Base-by-base conservation (phyloP, 1,139 yeast species). In the Debaryomyces subglobosus region DNA sequence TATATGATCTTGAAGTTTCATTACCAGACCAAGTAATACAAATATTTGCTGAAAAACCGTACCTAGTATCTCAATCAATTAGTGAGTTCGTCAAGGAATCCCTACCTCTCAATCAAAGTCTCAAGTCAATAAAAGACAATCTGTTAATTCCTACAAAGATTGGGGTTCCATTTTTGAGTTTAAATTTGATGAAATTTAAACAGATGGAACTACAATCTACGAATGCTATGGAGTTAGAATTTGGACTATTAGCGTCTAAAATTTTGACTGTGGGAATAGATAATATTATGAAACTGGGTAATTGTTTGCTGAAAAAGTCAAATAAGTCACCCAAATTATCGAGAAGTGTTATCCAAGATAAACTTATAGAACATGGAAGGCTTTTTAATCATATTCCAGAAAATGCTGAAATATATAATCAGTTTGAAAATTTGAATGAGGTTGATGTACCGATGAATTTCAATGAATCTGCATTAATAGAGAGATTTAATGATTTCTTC, bases 401-500 rank as follows among this genome's bases (percentile, higher is more conserved):
- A n/a, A 44, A 45, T 33, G 29, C 39, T 10, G 42, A 41, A 12
- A 34, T 43, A 9, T 13, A 21, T 20, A 6, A 30, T 4, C 23
- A 30, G 25, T 20, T 40, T 30, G 29, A 40, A 13, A 30, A 40
- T 30, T 15, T 40, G 12, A 13, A 5, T n/a, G 25, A 18, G 8
- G 18, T 15, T 4, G 36, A 40, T 4, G 29, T 5, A 2, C 12
- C 37, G 12, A 10, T 37, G 6, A 20, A 40, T 20, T 30, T 50
- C 39, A 35, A 46, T 20, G 55, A 57, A 33, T 44, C 51, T 12
- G 36, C 40, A 32, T 34, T 53, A n/a, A 49, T 53, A 29, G 48
- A 43, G 2, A 24, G 44, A 29, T 42, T 56, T 12, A 49, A 51
- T 35, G 46, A 40, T n/a, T 51, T 56, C 15, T 54, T 56, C 44